Evolutionary conservation across 371 early-diverging fungal species (phyloP).

Genomic region (Syncephalastrum sp.): DNA sequence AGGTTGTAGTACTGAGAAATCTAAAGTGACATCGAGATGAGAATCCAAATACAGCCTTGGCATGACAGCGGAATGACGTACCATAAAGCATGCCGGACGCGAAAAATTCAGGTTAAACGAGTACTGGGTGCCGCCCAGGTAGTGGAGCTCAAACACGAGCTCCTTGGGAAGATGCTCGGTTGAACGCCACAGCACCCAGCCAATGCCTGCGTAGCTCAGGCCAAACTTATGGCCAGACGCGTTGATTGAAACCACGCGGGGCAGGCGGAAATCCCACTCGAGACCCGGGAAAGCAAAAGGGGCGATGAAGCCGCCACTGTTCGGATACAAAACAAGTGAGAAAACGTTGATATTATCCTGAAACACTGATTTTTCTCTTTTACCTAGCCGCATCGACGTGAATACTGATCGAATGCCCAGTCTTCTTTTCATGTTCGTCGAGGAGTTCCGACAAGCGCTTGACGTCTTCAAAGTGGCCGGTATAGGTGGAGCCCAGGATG

Average conservation of each 20-base stretch:
- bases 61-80: conserved; percentile 1
- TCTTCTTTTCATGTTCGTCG: conserved; percentile 48
- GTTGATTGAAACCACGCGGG: conserved; percentile 63
- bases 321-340: neutral
- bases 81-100: conserved; percentile 62
- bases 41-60: neutral
- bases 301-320: conserved; percentile 68
- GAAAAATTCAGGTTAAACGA: conserved; percentile 74
- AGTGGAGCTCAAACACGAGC: conserved; percentile 67
- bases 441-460: conserved; percentile 53
- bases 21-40: conserved; percentile 1
- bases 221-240: conserved; percentile 74
- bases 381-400: conserved; percentile 71
- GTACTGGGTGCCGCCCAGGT: conserved; percentile 59
- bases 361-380: neutral
- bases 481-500: conserved; percentile 71
- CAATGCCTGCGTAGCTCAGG: conserved; percentile 63
- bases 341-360: neutral
- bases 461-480: conserved; percentile 76
- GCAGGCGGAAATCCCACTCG: conserved; percentile 66
- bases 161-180: conserved; percentile 62
- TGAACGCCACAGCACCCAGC: conserved; percentile 71
- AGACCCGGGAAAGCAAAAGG: conserved; percentile 69
- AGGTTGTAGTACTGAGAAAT: conserved; percentile 78
- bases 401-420: conserved; percentile 58